These are phyloP conservation scores for Tilletia caries DNA, from an alignment of 1,284 basidiomycete species.

Conservation along the genomic window DNA sequence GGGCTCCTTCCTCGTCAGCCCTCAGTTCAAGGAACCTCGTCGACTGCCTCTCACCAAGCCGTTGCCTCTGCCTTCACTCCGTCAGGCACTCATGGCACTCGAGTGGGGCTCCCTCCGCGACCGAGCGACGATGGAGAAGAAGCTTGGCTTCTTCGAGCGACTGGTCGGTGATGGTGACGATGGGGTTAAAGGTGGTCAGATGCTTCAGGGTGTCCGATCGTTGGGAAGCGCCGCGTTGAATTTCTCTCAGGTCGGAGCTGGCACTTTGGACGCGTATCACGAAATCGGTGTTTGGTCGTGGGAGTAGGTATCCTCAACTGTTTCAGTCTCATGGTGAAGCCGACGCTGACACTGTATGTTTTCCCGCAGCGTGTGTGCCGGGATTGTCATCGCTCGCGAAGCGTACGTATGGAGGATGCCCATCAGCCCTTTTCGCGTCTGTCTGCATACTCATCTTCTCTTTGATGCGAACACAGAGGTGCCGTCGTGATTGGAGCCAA, in stretches of 20 bases:
- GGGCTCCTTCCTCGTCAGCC: constrained; percentile 68
- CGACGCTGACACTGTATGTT: constrained; percentile 11
- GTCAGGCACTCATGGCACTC: constrained; percentile 77
- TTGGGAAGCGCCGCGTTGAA: constrained; percentile 48
- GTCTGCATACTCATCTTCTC: no score
- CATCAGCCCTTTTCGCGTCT: no score
- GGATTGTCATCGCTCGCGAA: constrained; percentile 86
- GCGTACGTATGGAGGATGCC: constrained; percentile 74
- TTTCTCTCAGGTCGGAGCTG: constrained; percentile 42
- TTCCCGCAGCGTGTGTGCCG: constrained; percentile 62
- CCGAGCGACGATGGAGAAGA: constrained; percentile 59
- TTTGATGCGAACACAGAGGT: constrained; percentile 20
- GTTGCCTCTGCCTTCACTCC: constrained; percentile 69
- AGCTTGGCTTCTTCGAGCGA: constrained; percentile 69
- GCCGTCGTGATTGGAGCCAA: constrained; percentile 33
- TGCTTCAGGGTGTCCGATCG: constrained; percentile 67
- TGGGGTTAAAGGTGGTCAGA: constrained; percentile 68
- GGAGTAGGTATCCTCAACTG: constrained; percentile 13
- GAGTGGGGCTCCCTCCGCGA: constrained; percentile 89
- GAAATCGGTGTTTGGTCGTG: constrained; percentile 53
- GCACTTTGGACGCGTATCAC: constrained; percentile 48
- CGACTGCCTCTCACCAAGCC: constrained; percentile 66
- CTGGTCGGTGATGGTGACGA: constrained; percentile 70
- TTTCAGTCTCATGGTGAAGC: background rate
- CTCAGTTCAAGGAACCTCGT: constrained; percentile 56